Conservation (phyloP, 805 yeast genomes). For the Ogataea thermomethanolica region DNA sequence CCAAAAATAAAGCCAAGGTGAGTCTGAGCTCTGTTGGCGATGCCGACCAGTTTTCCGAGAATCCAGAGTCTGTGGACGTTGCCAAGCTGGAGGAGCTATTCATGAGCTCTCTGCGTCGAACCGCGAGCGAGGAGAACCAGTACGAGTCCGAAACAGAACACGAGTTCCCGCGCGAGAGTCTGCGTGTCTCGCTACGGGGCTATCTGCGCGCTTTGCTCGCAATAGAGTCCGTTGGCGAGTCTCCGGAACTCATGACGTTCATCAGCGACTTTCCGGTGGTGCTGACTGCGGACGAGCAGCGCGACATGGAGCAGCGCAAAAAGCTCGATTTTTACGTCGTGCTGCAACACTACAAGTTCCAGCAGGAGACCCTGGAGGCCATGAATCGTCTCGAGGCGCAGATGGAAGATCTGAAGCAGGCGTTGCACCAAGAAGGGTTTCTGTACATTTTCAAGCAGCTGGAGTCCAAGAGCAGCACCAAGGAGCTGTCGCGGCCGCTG, state of each 20-base stretch:
- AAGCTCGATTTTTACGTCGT: slow-evolving; percentile 58
- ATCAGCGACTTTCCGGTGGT: slow-evolving; percentile 39
- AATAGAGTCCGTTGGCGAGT: slow-evolving; percentile 53
- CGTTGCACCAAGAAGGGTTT: slow-evolving; percentile 44
- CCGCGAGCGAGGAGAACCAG: slow-evolving; percentile 8
- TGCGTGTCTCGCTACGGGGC: slow-evolving; percentile 73
- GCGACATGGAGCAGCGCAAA: slow-evolving; percentile 57
- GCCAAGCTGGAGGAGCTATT: slow-evolving; percentile 22
- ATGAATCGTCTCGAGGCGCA: slow-evolving; percentile 29
- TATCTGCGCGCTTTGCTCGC: slow-evolving; percentile 55
- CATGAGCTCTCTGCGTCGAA: slow-evolving; percentile 16
- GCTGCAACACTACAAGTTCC: slow-evolving; percentile 66
- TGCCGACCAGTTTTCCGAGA: slow-evolving; percentile 4
- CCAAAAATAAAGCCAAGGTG: slow-evolving; percentile 28
- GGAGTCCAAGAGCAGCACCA: slow-evolving; percentile 47
- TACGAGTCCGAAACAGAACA: slow-evolving; percentile 11
- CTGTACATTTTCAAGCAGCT: slow-evolving; percentile 63
- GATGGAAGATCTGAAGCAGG: slow-evolving; percentile 42
- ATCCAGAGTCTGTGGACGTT: slow-evolving; percentile 13
- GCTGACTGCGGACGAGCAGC: slow-evolving; percentile 40
- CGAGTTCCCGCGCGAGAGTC: slow-evolving; percentile 63
- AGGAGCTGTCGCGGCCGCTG: slow-evolving; percentile 62
- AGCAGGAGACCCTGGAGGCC: slow-evolving; percentile 43
- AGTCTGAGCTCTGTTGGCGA: slow-evolving; percentile 19
- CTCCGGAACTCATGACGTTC: slow-evolving; percentile 52